phyloP scores from a whole-genome alignment of 2,329 filamentous ascomycete species.

The Fusarium sp. region DNA sequence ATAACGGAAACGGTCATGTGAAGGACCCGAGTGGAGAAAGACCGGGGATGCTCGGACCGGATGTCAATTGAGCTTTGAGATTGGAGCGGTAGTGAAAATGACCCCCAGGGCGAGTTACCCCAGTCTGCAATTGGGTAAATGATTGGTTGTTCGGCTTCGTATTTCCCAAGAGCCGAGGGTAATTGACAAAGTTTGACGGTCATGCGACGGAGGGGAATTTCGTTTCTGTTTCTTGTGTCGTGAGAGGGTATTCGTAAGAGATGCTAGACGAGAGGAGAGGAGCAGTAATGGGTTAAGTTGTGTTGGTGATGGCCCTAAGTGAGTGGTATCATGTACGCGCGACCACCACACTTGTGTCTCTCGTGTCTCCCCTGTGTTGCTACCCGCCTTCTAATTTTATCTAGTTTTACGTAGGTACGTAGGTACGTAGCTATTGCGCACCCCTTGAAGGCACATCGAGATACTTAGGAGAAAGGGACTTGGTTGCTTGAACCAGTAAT shows the following conservation, averaged over 20 bases:
- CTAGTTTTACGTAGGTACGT: neutral
- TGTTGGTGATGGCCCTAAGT: neutral
- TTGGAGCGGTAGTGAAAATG: slow-evolving; percentile 28
- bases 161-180: neutral
- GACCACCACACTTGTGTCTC: neutral
- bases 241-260: neutral
- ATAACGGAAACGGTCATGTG: slow-evolving; percentile 18
- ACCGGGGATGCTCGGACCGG: slow-evolving; percentile 31
- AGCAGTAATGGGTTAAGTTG: neutral
- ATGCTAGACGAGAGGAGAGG: neutral
- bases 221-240: neutral
- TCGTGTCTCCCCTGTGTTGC: neutral
- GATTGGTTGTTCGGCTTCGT: slow-evolving; percentile 20
- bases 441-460: neutral
- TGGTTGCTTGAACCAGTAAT: neutral
- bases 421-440: neutral
- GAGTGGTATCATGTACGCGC: neutral
- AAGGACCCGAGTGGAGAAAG: slow-evolving; percentile 11
- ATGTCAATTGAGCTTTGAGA: neutral
- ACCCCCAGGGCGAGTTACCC: slow-evolving; percentile 8
- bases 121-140: neutral
- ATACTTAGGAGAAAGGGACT: neutral
- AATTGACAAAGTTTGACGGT: slow-evolving; percentile 23
- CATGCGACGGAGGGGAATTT: slow-evolving; percentile 15
- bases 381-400: neutral